Base-by-base conservation (phyloP, 495 filamentous ascomycete genomes). In the Thermothielavioides terrestris region DNA sequence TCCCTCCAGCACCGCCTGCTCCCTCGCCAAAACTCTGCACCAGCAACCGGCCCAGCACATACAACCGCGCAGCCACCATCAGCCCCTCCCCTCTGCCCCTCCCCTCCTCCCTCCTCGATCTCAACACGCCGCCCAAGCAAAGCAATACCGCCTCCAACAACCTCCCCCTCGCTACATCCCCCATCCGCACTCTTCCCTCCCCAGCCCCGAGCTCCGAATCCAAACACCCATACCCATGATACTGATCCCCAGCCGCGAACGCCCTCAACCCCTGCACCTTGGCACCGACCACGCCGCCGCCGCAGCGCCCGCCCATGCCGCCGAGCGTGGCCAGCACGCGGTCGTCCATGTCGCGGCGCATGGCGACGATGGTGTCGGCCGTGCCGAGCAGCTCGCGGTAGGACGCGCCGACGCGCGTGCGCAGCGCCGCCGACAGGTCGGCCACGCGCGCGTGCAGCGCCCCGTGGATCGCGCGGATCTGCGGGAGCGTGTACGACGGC, bases 351-450 rank as follows among this genome's bases (percentile, higher is more conserved):
- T 88, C 78, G 10, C 59, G 66, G 37, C 89, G 83, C 90, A 98
- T 96, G 41, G 80, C 75, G 23, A 96, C 82, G 58, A 98, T 98
- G 21, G 82, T 79, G 62, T 95, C 89, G 25, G 92, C 92, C 1
- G 94, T 96, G 39, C 86, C 86, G 17, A 98, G 81, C 10, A 97
- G 80, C 54, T 94, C 88, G 60, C 92, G 81, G 66, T 98, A 98
- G 63, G 87, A 85, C 49, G 78, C 86, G n/a, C 92, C 94, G 58
- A 97, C 92, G 50, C 94, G 82, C 39, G 85, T 85, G 66, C 92
- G 83, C 66, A 97, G 77, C 60, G 86, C 88, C 62, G 88, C 83
- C 59, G 85, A 84, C 68, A 91, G 95, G 68, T 85, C 88, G 38
- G 82, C 77, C 57, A 90, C 68, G 40, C 73, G 70, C 11, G 56